phyloP scores from a whole-genome alignment of 768 basidiomycete genomes.

The Tephrocybe sp. region DNA sequence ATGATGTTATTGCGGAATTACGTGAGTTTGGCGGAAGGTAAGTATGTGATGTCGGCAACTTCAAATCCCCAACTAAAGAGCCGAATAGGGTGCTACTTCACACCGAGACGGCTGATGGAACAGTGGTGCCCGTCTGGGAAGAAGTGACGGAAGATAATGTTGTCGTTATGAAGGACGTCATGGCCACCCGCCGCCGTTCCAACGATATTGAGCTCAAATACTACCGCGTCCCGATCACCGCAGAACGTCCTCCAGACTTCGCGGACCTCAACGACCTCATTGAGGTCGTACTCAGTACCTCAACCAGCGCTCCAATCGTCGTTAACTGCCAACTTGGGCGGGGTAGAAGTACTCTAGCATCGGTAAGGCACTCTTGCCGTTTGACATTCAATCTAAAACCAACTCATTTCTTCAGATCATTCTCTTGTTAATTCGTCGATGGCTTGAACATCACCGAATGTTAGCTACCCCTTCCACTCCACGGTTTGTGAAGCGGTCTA shows the following conservation, averaged over 20 bases:
- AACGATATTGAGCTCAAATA: constrained; percentile 70
- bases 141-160: constrained; percentile 72
- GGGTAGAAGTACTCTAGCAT: constrained; percentile 88
- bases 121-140: constrained; percentile 94
- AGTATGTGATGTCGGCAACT: constrained; percentile 38
- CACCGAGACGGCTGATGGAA: constrained; percentile 82
- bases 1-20: constrained; percentile 85
- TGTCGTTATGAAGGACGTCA: constrained; percentile 83
- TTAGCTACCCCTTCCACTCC: constrained; percentile 38
- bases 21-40: constrained; percentile 82
- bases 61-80: background rate
- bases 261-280: constrained; percentile 74
- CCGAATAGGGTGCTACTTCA: constrained; percentile 73
- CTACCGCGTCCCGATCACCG: constrained; percentile 87
- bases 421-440: constrained; percentile 78
- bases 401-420: constrained; percentile 51
- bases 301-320: constrained; percentile 75
- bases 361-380: constrained; percentile 42
- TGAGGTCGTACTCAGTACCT: constrained; percentile 69
- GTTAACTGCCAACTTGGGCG: constrained; percentile 95
- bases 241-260: constrained; percentile 79
- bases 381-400: background rate
- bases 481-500: constrained; percentile 31
- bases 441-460: constrained; percentile 55
- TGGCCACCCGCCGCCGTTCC: constrained; percentile 53